phyloP scores from a whole-genome alignment of 108 stramenopile genomes.

The Skeletonema grethae region DNA sequence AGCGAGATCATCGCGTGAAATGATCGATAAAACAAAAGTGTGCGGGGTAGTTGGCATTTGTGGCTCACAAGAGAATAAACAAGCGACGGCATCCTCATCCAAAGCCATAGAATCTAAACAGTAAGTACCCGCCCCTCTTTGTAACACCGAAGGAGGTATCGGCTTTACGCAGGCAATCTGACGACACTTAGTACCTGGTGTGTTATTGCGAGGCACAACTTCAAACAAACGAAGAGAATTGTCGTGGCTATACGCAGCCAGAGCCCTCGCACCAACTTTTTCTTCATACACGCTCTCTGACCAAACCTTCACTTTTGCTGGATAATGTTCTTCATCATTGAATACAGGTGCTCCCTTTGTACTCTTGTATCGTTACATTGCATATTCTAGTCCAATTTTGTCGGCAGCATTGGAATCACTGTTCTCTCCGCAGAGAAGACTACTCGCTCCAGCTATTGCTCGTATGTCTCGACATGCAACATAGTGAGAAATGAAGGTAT shows the following conservation, averaged over 20 bases:
- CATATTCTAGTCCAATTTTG: slow-evolving; percentile 25
- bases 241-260: slow-evolving; percentile 26
- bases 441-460: slow-evolving; percentile 24
- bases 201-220: slow-evolving; percentile 20
- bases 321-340: neutral
- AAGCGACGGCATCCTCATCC: slow-evolving; percentile 36
- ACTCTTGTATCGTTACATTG: slow-evolving; percentile 37
- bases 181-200: slow-evolving; percentile 22
- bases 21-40: slow-evolving; percentile 18
- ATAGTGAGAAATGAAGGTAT: slow-evolving; percentile 42
- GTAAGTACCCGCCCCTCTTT: slow-evolving; percentile 22
- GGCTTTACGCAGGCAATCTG: slow-evolving; percentile 31
- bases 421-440: slow-evolving; percentile 9
- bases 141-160: slow-evolving; percentile 22
- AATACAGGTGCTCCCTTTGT: slow-evolving; percentile 27
- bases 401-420: neutral
- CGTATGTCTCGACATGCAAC: slow-evolving; percentile 29
- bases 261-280: slow-evolving; percentile 9
- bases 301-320: slow-evolving; percentile 33
- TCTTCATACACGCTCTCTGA: neutral
- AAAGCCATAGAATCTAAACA: slow-evolving; percentile 13
- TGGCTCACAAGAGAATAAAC: slow-evolving; percentile 14
- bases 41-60: neutral
- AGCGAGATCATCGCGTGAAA: slow-evolving; percentile 39
- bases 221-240: slow-evolving; percentile 44